A percentile compares a stretch with the other conserved stretches of the same genome.
These are phyloP conservation scores for Parietaria judaica DNA, from an alignment of 306 rosid species.

Conservation along the genomic window DNA sequence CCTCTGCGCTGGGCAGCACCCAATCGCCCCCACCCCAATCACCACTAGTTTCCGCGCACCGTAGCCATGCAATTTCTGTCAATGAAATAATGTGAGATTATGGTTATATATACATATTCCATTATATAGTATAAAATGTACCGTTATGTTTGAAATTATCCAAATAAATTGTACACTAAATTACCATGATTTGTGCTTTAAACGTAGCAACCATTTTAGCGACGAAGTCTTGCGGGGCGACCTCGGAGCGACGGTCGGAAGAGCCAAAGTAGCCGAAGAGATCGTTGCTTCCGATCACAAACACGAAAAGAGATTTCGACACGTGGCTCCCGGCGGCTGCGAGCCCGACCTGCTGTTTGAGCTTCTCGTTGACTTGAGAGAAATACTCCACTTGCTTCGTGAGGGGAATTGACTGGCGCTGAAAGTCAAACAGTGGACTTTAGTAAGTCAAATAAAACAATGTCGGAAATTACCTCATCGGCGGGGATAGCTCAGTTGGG, in stretches of 20 bases:
- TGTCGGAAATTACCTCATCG: no score
- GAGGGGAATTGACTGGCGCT: conserved; percentile 38
- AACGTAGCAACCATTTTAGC: conserved; percentile 42
- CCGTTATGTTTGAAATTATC: no score
- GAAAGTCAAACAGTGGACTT: background rate
- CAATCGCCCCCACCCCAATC: conserved; percentile 41
- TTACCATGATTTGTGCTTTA: conserved; percentile 49
- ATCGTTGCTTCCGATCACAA: conserved; percentile 83
- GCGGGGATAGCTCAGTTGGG: conserved; percentile 35
- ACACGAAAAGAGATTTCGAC: conserved; percentile 45
- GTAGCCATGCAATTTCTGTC: conserved; percentile 35
- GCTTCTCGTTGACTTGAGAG: conserved; percentile 20
- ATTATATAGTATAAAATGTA: background rate
- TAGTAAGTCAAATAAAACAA: background rate
- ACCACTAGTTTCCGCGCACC: conserved; percentile 56
- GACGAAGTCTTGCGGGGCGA: conserved; percentile 40
- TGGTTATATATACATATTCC: no score
- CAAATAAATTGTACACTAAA: no score
- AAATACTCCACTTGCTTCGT: conserved; percentile 47
- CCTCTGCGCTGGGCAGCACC: conserved; percentile 57
- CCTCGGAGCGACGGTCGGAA: conserved; percentile 21
- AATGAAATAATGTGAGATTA: no score
- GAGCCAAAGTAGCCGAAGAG: conserved; percentile 46
- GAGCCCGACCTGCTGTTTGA: conserved; percentile 29
- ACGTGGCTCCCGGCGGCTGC: conserved; percentile 29